phyloP scores from a whole-genome alignment of 1,139 yeast genomes.

The Saccharomyces hybrid region DNA sequence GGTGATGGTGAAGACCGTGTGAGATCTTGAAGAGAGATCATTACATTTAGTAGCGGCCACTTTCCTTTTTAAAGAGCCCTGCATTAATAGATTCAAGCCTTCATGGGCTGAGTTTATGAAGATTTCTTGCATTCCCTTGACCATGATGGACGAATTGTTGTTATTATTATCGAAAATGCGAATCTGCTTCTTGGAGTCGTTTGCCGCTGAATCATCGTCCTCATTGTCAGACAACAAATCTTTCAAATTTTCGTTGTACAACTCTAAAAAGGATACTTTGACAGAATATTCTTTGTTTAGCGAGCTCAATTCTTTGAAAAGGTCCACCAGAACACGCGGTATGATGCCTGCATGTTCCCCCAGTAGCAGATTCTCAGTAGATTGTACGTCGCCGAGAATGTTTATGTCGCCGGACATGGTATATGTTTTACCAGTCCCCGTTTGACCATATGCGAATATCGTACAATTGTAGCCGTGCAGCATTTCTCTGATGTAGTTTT shows the following conservation, averaged over 20 bases:
- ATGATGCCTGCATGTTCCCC: slow-evolving; percentile 55
- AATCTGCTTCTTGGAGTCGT: slow-evolving; percentile 2
- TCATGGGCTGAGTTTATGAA: slow-evolving; percentile 36
- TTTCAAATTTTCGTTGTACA: slow-evolving; percentile 64
- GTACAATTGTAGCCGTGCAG: slow-evolving; percentile 66
- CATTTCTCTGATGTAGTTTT: slow-evolving; percentile 53
- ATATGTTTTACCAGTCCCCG: slow-evolving; percentile 82
- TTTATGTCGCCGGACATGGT: slow-evolving; percentile 73
- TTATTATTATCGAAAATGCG: background rate
- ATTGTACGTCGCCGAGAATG: slow-evolving; percentile 19
- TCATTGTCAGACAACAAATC: slow-evolving; percentile 40
- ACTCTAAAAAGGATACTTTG: slow-evolving; percentile 61
- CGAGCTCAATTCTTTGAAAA: slow-evolving; percentile 41
- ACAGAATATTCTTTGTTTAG: slow-evolving; percentile 48
- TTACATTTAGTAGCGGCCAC: slow-evolving; percentile 66
- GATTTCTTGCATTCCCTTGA: slow-evolving; percentile 45
- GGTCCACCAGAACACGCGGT: slow-evolving; percentile 51
- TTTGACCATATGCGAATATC: slow-evolving; percentile 80
- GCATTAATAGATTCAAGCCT: slow-evolving; percentile 40
- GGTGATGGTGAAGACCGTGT: slow-evolving; percentile 62
- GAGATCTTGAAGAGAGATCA: slow-evolving; percentile 68
- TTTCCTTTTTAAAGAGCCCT: slow-evolving; percentile 48
- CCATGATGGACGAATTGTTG: slow-evolving; percentile 30
- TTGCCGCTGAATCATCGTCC: slow-evolving; percentile 1
- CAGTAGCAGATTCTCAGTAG: slow-evolving; percentile 19